Base-by-base conservation (phyloP, 192 early-diverging fungal species). In the Backusella mclennaniae region DNA sequence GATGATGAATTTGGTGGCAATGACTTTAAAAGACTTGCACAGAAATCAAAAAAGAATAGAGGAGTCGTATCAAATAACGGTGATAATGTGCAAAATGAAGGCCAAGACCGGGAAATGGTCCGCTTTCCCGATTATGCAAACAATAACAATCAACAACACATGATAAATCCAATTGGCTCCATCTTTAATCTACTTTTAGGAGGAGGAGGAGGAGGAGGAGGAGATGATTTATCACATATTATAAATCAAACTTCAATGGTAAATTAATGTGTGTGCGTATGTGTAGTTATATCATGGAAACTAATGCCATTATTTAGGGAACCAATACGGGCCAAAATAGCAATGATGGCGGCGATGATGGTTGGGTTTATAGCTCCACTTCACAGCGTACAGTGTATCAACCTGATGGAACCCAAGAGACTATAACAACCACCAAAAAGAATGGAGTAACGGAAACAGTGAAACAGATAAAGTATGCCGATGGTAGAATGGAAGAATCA, bases 21-120 rank as follows among this genome's bases (percentile, higher is more conserved):
- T 14, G 68, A 69, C 23, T 69, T 69, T 38, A 69, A 69, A 38
- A 69, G 35, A 41, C 68, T 69, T 23, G 38, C 68, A 36, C 68
- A 23, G n/a, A 69, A 69, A 14, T 35, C 68, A 26, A 36, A 41
- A 36, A 69, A 26, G 68, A 69, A 68, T 21, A 68, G 39, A 69
- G 68, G 35, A n/a, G 38, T 3, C 4, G 17, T 41, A 41, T 12
- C 19, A 69, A 39, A 36, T 35, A 0, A 3, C 23, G 23, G 42
- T 41, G 19, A 26, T 36, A 36, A 17, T 17, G 38, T 12, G 9
- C 23, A 67, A 31, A 23, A 67, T 23, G 21, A 12, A 21, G 21
- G 2, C 19, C 53, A 56, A 63, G 56, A 14, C 23, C 56, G 56
- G 56, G 56, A 63, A 26, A 63, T 63, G 26, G 56, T 29, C 0